Percentiles rank a stretch among this genome's conserved stretches.
phyloP scores from a whole-genome alignment of 257 asterid species.

The Solanum chilense region DNA sequence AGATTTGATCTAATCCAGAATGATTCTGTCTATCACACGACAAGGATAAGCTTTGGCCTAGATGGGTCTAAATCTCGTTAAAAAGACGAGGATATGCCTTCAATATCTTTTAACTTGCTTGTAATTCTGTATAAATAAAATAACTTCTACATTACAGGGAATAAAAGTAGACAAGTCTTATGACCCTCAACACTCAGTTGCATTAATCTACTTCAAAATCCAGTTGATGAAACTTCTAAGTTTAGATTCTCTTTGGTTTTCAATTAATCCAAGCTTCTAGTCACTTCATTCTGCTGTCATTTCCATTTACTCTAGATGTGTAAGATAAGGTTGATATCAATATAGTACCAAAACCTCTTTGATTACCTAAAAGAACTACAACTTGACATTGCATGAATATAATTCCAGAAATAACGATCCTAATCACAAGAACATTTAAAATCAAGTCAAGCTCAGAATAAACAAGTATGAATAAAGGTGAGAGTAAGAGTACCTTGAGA shows the following conservation, averaged over 20 bases:
- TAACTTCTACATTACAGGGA: not conserved
- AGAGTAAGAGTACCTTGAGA: conserved; percentile 33
- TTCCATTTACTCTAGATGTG: not conserved
- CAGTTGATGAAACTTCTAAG: not conserved
- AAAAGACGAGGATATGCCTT: not conserved
- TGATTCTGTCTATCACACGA: not conserved
- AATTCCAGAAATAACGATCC: not conserved
- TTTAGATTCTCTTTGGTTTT: not conserved
- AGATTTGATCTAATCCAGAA: not conserved
- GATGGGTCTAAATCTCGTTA: not conserved
- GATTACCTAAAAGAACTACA: not conserved
- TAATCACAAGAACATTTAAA: not conserved
- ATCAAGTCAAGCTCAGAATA: not conserved
- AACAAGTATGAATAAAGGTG: not conserved
- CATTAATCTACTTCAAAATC: not conserved
- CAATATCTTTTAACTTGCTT: not conserved
- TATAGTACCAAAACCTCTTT: not conserved
- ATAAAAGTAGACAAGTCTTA: not conserved
- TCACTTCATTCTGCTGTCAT: not conserved
- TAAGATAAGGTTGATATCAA: not conserved
- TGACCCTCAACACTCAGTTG: not conserved
- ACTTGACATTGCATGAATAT: not conserved
- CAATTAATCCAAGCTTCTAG: not conserved
- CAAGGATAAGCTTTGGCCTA: not conserved
- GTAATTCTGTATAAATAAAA: not conserved